Base-by-base conservation (phyloP, 306 rosid genomes). In the Acacia melanoxylon region DNA sequence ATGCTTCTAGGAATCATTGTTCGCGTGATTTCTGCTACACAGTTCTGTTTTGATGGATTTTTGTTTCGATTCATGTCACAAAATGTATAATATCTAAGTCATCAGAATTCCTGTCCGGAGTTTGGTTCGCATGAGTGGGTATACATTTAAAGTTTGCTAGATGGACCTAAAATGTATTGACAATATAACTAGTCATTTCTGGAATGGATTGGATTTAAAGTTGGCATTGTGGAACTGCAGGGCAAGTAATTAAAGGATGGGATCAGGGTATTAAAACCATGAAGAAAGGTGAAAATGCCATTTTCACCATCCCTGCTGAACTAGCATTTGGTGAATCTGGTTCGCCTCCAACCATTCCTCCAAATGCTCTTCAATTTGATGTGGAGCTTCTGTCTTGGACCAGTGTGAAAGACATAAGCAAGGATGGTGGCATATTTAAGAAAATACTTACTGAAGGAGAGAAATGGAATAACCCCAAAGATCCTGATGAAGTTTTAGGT, bases 171-270 rank as follows among this genome's bases (percentile, higher is more conserved):
- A 41, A 13, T 11, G 51, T 11, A 7, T 49, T 49, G 11, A 2
- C n/a, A n/a, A 20, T 31, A 29, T 17, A 24, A 17, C 3, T 4
- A 51, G 10, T 62, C 20, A 56, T 37, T 2, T 58, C 2, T 44
- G 67, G 69, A 35, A 69, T 68, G 14, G 22, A 2, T 61, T 75
- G 14, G 22, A 3, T 61, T 29, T 73, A 2, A 61, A 48, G 72
- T 1, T 74, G 82, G 25, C 14, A 14, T 54, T 17, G 33, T 67
- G 70, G 76, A 16, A n/a, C 6, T 87, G 91, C 88, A 95, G 99
- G 99, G 35, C 91, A 92, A 93, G 99, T 95, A 62, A 93, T 95
- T 68, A 91, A 86, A 81, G 99, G 99, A 75, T 95, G 98, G 99
- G 98, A 95, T 83, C 79, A 86, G 77, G 99, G 98, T 46, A 91